A percentile compares a stretch with the other conserved stretches of the same genome.
Conservation (phyloP, 345 rosid species). For the Moringa oleifera region DNA sequence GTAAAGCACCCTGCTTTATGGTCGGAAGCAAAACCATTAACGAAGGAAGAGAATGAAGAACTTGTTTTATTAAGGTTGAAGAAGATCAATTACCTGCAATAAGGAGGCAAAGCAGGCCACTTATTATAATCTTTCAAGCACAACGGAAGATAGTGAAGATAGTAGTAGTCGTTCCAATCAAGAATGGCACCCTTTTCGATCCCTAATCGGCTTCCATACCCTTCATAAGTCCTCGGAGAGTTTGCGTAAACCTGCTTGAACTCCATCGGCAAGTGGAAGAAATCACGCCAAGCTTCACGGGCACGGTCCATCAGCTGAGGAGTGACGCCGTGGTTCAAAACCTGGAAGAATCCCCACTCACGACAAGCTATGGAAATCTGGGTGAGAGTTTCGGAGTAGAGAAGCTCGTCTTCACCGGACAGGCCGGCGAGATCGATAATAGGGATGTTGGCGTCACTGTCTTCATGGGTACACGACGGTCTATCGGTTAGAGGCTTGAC, state of each 20-base stretch:
- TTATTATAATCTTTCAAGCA: conserved; percentile 52
- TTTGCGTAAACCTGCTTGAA: conserved; percentile 60
- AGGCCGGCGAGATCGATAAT: conserved; percentile 60
- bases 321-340: conserved; percentile 71
- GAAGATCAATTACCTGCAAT: conserved; percentile 45
- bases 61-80: too few species aligned
- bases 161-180: conserved; percentile 95
- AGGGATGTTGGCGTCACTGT: conserved; percentile 50
- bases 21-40: too few species aligned
- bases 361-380: conserved; percentile 54
- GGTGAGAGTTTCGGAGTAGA: conserved; percentile 12
- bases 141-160: conserved; percentile 64
- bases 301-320: conserved; percentile 59
- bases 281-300: conserved; percentile 64
- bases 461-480: conserved; percentile 25
- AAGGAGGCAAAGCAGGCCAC: conserved; percentile 71
- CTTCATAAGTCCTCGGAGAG: conserved; percentile 80
- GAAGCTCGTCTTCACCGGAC: conserved; percentile 15
- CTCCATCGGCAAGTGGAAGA: conserved; percentile 70
- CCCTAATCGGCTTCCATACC: conserved; percentile 88
- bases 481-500: conserved; percentile 62
- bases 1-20: too few species aligned
- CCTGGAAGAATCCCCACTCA: conserved; percentile 94
- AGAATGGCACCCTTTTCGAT: conserved; percentile 80
- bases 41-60: too few species aligned